Evolutionary conservation across 1,139 yeast genomes (phyloP), one percentile per base, ranked within the genome.

Genomic region (Magnusiomyces suaveolens): DNA sequence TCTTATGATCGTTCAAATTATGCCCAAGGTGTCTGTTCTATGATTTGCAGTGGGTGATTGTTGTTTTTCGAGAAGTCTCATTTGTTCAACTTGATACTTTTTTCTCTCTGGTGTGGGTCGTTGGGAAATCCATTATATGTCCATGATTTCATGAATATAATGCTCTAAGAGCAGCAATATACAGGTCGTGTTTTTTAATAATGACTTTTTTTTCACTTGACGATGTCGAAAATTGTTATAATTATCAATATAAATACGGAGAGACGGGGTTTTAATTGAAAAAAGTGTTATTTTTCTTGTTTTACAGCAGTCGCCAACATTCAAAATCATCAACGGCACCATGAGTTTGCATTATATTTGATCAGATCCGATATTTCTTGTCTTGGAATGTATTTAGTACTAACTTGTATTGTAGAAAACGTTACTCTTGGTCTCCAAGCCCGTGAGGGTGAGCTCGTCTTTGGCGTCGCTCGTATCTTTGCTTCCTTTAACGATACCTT

Each of bases 401-500:
- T 36, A 36, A 36, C 41, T 24, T 43, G 20, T 23, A 32, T 47
- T 50, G 48, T 52, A 75, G 83, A 82, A 77, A 82, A 80, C 81
- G 83, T 80, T 74, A 80, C 84, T 68, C 81, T 81, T 74, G 86
- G 86, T 72, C 85, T 84, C 69, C 92, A 86, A 78, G 83, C 87
- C 78, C 87, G 90, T 78, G 95, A 87, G 79, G 87, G 90, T 75
- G 87, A 94, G 83, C 96, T 88, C 81, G 97, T 90, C 75, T 94
- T 94, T 78, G 99, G 99, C 84, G 98, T 94, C 80, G 98, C 98
- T 75, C 95, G 97, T 82, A 92, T 94, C 84, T 94, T 72, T 64
- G 99, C 99, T 73, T 92, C 98, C 66, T 89, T 90, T 85, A 94
- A 94, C 87, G 99, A 94, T 82, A 94, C 99, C 67, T 94, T 94